Conservation (phyloP, 306 rosid genomes). For the Aeschynomene evenia region DNA sequence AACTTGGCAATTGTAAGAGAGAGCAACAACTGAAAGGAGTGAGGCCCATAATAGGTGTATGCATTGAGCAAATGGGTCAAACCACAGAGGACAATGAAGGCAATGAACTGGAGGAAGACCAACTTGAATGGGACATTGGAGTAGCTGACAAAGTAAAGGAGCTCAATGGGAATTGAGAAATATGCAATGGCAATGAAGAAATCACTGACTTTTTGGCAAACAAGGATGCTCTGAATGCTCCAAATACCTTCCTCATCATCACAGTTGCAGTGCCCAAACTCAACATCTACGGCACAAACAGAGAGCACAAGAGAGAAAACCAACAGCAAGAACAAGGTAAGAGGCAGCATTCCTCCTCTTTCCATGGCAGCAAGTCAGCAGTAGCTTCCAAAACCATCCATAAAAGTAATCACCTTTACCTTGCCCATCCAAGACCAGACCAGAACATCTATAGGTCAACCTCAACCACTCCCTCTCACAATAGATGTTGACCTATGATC, state of each 20-base stretch:
- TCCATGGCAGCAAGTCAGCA: conserved; percentile 41
- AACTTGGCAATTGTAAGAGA: conserved; percentile 70
- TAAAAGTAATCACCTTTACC: conserved; percentile 6
- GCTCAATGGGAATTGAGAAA: conserved; percentile 85
- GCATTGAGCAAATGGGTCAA: conserved; percentile 87
- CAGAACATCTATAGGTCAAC: background rate
- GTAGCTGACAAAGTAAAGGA: conserved; percentile 82
- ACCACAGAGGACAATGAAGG: conserved; percentile 88
- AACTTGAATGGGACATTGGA: conserved; percentile 92
- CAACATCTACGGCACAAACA: conserved; percentile 43
- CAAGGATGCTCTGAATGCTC: conserved; percentile 64
- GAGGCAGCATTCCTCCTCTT: conserved; percentile 51
- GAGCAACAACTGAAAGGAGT: conserved; percentile 60
- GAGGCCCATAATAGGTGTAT: conserved; percentile 70
- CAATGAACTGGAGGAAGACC: conserved; percentile 77
- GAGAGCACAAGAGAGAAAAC: conserved; percentile 18
- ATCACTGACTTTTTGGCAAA: conserved; percentile 78
- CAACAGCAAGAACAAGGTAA: conserved; percentile 32
- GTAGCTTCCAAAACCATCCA: background rate
- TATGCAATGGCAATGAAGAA: conserved; percentile 87
- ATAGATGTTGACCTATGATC: background rate
- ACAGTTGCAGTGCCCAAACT: conserved; percentile 45
- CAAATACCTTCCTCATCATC: conserved; percentile 70
- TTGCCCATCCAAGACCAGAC: background rate
- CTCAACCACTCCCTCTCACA: background rate